phyloP scores from a whole-genome alignment of 2,329 filamentous ascomycete species.

The Aspergillus quadricinctus region DNA sequence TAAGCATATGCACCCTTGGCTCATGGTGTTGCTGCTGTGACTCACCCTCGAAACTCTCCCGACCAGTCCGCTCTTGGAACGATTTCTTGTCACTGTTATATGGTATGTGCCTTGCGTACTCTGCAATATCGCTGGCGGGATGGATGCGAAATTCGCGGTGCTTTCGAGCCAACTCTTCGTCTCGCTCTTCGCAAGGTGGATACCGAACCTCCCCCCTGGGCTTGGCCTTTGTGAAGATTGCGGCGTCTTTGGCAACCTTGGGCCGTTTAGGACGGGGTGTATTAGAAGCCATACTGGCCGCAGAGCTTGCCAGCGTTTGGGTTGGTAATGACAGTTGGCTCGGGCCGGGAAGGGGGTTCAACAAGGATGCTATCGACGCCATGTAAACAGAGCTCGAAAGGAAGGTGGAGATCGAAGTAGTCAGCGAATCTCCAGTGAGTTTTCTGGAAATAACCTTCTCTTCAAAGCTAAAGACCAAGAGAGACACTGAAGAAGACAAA shows the following conservation, averaged over 20 bases:
- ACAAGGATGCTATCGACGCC: slow-evolving; percentile 62
- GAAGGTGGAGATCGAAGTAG: background rate
- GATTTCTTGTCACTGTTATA: slow-evolving; percentile 94
- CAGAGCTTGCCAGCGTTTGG: slow-evolving; percentile 40
- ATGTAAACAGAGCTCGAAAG: slow-evolving; percentile 36
- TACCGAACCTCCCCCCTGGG: slow-evolving; percentile 68
- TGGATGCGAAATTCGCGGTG: slow-evolving; percentile 63
- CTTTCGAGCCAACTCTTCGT: slow-evolving; percentile 53
- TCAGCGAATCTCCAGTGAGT: background rate
- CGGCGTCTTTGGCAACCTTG: slow-evolving; percentile 63
- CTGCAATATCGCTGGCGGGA: slow-evolving; percentile 58
- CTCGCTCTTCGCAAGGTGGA: slow-evolving; percentile 65
- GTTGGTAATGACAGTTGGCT: slow-evolving; percentile 28
- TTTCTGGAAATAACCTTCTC: slow-evolving; percentile 3
- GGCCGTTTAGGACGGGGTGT: slow-evolving; percentile 35
- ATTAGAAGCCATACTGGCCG: slow-evolving; percentile 33
- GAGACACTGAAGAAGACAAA: background rate
- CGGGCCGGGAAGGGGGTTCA: slow-evolving; percentile 56
- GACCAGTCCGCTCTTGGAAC: slow-evolving; percentile 78
- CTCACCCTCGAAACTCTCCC: slow-evolving; percentile 82
- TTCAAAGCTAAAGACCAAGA: background rate
- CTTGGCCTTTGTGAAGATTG: slow-evolving; percentile 58
- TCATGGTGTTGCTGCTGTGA: background rate
- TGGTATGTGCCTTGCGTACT: slow-evolving; percentile 71
- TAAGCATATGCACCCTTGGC: background rate